Evolutionary conservation across 139 green algal genomes (phyloP), one percentile per base, ranked within the genome.

Genomic region (Chlorella ohadii): DNA sequence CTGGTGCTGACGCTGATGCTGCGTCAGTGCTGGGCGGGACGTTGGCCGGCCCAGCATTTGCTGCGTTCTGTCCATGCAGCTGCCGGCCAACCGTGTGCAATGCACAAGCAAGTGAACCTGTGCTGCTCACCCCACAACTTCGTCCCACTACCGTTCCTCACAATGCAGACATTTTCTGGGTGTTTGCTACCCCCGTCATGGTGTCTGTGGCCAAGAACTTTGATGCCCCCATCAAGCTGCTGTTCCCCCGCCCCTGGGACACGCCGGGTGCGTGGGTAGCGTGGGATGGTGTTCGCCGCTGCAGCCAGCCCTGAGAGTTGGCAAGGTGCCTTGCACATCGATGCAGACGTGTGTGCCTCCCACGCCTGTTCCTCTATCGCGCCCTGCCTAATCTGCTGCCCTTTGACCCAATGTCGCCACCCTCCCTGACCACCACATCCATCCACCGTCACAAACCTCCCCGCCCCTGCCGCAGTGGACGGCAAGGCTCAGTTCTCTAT

Each of bases 121-220:
- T 28, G 33, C 38, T 31, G 6, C 38, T 28, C 31, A 2, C 15
- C 65, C 31, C 65, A 22, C 38, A 25, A 9, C 28, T 1, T 0
- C 41, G 7, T 41, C 20, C 28, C 39, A 20, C 16, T 25, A 3
- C 71, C 56, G 19, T 17, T 88, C 99, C 15, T 98, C 98, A 84
- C 94, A 98, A 51, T 99, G 98, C 76, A 82, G 97, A 99, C 92
- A 97, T 99, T 81, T 99, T 99, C 88, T 99, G 97, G 97, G 97
- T 99, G 31, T 99, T 99, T 91, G 99, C 88, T 89, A 99, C 97
- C 0, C 97, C 97, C 4, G 84, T 93, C 12, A 91, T 92, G 90
- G 88, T 91, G 12, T 90, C 85, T 11, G 97, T 99, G 25, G 97
- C 97, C 31, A 98, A 97, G 83, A 98, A 95, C 28, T 98, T 99